Evolutionary conservation across 208 protist genomes (phyloP).

Genomic region (Trypanosoma conorhini): DNA sequence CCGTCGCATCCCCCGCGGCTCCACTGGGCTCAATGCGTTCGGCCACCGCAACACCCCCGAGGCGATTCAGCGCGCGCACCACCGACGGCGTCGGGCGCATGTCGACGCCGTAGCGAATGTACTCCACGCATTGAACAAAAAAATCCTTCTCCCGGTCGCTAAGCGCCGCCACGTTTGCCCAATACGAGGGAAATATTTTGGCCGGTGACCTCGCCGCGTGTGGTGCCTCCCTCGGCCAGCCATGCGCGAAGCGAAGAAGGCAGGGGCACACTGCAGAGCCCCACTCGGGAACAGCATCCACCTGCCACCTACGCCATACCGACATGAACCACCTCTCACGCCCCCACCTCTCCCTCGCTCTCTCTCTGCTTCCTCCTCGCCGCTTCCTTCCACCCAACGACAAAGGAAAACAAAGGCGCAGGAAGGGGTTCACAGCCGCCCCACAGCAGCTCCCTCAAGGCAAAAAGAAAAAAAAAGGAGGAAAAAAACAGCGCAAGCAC

Average conservation of each 20-base stretch:
- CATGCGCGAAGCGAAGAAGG: slow-evolving; percentile 29
- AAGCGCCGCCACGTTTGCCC: slow-evolving; percentile 25
- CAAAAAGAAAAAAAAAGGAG: slow-evolving; percentile 1
- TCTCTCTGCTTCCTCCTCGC: background rate
- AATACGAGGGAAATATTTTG: slow-evolving; percentile 30
- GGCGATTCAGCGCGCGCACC: slow-evolving; percentile 9
- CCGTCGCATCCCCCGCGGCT: background rate
- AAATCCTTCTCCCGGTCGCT: slow-evolving; percentile 32
- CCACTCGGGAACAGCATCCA: slow-evolving; percentile 22
- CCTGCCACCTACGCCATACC: slow-evolving; percentile 30
- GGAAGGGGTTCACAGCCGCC: background rate
- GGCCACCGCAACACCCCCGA: slow-evolving; percentile 4
- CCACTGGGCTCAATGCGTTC: background rate
- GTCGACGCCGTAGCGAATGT: slow-evolving; percentile 24
- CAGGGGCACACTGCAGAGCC: slow-evolving; percentile 14
- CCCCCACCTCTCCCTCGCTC: background rate
- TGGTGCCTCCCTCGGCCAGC: background rate
- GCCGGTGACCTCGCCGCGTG: slow-evolving; percentile 6
- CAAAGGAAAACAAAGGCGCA: background rate
- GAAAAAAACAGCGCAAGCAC: background rate
- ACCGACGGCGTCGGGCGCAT: slow-evolving; percentile 17
- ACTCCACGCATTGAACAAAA: slow-evolving; percentile 41
- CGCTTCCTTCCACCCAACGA: background rate
- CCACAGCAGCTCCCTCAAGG: background rate
- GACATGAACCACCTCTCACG: slow-evolving; percentile 9